Evolutionary conservation across 306 rosid species (phyloP).

Genomic region (Quercus parvula): DNA sequence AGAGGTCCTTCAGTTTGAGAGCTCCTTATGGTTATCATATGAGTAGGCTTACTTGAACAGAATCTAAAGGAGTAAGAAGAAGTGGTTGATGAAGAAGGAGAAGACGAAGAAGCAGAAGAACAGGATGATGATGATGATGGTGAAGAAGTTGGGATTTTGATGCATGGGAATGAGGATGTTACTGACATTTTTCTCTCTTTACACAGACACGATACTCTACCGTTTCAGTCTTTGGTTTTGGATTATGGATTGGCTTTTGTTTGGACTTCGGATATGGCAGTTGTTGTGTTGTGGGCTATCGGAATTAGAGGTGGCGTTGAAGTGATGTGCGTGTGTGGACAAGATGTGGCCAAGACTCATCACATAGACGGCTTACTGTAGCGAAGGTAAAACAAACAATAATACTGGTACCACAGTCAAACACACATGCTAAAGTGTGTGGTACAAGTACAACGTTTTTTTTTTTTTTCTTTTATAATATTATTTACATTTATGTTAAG

Average conservation of each 20-base stretch:
- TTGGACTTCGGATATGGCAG: background rate
- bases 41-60: slow-evolving; percentile 41
- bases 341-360: slow-evolving; percentile 58
- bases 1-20: slow-evolving; percentile 86
- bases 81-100: slow-evolving; percentile 40
- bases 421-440: no score
- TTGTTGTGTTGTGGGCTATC: slow-evolving; percentile 30
- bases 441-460: no score
- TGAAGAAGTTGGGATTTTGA: slow-evolving; percentile 60
- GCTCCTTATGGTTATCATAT: slow-evolving; percentile 45
- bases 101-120: slow-evolving; percentile 44
- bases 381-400: no score
- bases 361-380: background rate
- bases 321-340: slow-evolving; percentile 52
- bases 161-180: slow-evolving; percentile 64
- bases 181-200: slow-evolving; percentile 56
- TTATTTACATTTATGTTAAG: no score
- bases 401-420: no score
- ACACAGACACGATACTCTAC: background rate
- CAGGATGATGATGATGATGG: slow-evolving; percentile 34
- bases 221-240: background rate
- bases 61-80: slow-evolving; percentile 35
- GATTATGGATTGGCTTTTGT: slow-evolving; percentile 15
- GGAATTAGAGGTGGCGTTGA: slow-evolving; percentile 20
- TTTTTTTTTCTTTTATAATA: no score